Conservation (phyloP, 2,329 filamentous ascomycete genomes). For the Thelonectria blattea region DNA sequence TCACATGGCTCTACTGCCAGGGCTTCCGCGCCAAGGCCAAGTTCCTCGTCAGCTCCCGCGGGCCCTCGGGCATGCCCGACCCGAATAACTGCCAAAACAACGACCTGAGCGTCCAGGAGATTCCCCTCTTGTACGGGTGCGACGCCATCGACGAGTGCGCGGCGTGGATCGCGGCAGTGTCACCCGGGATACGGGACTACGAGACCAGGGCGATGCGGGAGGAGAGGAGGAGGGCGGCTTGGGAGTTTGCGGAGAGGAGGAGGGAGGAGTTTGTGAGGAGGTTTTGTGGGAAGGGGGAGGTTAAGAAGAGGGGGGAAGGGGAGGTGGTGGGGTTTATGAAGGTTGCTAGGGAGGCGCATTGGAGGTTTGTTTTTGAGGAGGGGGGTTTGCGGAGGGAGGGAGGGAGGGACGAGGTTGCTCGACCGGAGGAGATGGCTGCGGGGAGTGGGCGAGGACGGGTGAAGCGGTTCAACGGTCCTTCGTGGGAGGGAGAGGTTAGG, state of each 20-base stretch:
- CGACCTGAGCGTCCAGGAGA: background rate
- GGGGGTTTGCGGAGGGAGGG: too few relatives aligned
- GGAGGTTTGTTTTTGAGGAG: too few relatives aligned
- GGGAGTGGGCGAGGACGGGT: too few relatives aligned
- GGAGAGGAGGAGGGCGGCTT: background rate
- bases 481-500: too few relatives aligned
- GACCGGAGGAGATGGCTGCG: too few relatives aligned
- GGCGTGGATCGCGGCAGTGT: slow-evolving; percentile 21
- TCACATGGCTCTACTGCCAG: background rate
- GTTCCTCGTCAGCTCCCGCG: background rate
- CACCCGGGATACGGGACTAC: background rate
- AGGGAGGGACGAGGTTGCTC: too few relatives aligned
- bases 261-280: slow-evolving; percentile 20
- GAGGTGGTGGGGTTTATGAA: too few relatives aligned
- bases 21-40: background rate
- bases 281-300: slow-evolving; percentile 2
- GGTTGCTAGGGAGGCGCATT: too few relatives aligned
- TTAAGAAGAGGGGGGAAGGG: background rate
- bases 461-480: too few relatives aligned
- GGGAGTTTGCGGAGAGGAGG: slow-evolving; percentile 10
- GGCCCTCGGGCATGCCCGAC: background rate
- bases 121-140: slow-evolving; percentile 21
- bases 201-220: background rate
- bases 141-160: slow-evolving; percentile 18
- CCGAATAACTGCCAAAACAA: background rate